Evolutionary conservation across 495 filamentous ascomycete species (phyloP).

Genomic region (Penicillium roqueforti): DNA sequence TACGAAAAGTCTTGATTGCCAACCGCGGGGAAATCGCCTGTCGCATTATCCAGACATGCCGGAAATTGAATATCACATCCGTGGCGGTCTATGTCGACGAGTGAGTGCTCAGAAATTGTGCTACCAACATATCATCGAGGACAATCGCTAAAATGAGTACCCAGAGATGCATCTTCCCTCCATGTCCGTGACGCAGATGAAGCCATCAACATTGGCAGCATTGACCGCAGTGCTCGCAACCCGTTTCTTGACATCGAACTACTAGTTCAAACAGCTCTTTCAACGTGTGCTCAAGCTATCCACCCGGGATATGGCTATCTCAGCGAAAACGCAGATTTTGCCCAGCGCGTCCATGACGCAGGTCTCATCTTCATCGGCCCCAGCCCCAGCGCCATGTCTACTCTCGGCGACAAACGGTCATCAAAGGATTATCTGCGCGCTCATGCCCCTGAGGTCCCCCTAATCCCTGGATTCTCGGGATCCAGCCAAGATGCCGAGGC

Average conservation of each 20-base stretch:
- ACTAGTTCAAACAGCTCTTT: slow-evolving; percentile 70
- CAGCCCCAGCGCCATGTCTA: slow-evolving; percentile 38
- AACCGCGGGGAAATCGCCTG: too few relatives aligned
- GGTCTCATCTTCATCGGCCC: slow-evolving; percentile 49
- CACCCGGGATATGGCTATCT: slow-evolving; percentile 58
- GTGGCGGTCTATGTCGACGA: too few relatives aligned
- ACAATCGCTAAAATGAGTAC: too few relatives aligned
- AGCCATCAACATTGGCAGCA: slow-evolving; percentile 21
- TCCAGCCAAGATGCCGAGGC: slow-evolving; percentile 60
- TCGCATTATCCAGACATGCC: too few relatives aligned
- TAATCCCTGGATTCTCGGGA: slow-evolving; percentile 84
- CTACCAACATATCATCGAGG: too few relatives aligned
- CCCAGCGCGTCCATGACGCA: slow-evolving; percentile 39
- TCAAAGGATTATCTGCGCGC: slow-evolving; percentile 30
- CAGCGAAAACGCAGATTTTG: slow-evolving; percentile 49
- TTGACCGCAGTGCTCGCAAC: slow-evolving; percentile 14
- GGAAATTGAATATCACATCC: too few relatives aligned
- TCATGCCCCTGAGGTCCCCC: slow-evolving; percentile 67
- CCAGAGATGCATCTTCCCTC: slow-evolving; percentile 19
- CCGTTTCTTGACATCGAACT: slow-evolving; percentile 77
- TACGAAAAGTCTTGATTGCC: too few relatives aligned
- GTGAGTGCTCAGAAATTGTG: too few relatives aligned
- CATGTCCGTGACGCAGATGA: slow-evolving; percentile 24
- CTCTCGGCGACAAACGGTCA: slow-evolving; percentile 49
- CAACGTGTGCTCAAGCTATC: slow-evolving; percentile 62